Conservation (phyloP, 768 basidiomycete species). For the Lyophyllum atratum region DNA sequence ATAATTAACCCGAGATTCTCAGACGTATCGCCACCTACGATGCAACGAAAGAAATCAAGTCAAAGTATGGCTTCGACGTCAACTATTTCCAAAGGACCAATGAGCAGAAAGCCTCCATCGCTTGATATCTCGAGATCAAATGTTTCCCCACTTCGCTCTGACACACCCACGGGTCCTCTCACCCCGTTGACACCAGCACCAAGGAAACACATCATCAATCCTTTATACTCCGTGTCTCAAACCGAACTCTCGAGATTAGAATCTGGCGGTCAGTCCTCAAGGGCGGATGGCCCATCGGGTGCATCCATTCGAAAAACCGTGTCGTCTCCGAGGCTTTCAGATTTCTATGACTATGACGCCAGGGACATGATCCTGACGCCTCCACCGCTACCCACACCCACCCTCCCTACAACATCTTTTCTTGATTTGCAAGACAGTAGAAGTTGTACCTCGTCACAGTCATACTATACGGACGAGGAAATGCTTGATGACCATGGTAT, state of each 20-base stretch:
- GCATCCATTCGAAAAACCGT: conserved; percentile 44
- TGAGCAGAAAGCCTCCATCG: conserved; percentile 21
- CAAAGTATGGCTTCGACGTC: conserved; percentile 26
- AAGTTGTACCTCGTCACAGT: conserved; percentile 28
- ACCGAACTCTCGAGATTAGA: conserved; percentile 42
- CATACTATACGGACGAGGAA: conserved; percentile 40
- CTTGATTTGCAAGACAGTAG: conserved; percentile 20
- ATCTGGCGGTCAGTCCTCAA: conserved; percentile 9
- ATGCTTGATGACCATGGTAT: conserved; percentile 31
- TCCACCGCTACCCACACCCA: conserved; percentile 37
- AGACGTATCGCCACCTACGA: conserved; percentile 21
- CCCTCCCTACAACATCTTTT: conserved; percentile 30
- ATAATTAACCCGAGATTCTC: conserved; percentile 37
- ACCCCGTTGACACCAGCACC: conserved; percentile 71
- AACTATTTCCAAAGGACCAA: conserved; percentile 28
- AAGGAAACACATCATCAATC: conserved; percentile 47
- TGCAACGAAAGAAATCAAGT: conserved; percentile 30
- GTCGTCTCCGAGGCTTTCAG: conserved; percentile 57
- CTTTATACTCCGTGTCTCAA: conserved; percentile 59
- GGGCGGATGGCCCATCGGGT: conserved; percentile 1
- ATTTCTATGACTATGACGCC: conserved; percentile 38
- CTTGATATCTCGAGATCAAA: conserved; percentile 36
- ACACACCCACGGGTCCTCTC: conserved; percentile 62
- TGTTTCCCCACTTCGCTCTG: conserved; percentile 56
- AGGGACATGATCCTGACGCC: conserved; percentile 39